phyloP scores from a whole-genome alignment of 345 rosid genomes.

The Pseudoturritis turrita region DNA sequence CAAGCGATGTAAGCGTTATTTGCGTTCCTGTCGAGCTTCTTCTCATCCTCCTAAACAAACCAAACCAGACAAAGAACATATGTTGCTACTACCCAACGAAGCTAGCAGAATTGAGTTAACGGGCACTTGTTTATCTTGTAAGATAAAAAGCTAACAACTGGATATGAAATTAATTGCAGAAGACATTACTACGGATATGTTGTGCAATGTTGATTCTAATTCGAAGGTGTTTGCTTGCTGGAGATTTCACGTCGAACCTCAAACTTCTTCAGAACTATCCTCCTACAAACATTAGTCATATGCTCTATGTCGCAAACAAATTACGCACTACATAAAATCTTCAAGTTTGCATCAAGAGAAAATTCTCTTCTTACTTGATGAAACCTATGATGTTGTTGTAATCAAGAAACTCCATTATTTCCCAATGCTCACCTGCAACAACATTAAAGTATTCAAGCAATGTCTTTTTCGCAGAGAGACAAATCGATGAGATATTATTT shows the following conservation, averaged over 20 bases:
- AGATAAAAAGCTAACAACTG: neutral
- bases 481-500: neutral
- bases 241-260: too few species aligned
- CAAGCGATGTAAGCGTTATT: slow-evolving; percentile 58
- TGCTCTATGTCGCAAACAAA: slow-evolving; percentile 33
- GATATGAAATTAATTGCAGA: slow-evolving; percentile 1
- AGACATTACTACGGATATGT: slow-evolving; percentile 25
- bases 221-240: too few species aligned
- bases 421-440: slow-evolving; percentile 75
- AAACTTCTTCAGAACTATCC: too few species aligned
- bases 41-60: slow-evolving; percentile 69
- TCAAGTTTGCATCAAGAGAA: neutral
- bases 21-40: slow-evolving; percentile 51
- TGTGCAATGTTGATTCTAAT: too few species aligned
- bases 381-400: slow-evolving; percentile 66
- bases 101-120: neutral
- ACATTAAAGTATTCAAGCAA: too few species aligned
- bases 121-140: neutral
- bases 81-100: too few species aligned
- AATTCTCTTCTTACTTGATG: slow-evolving; percentile 49
- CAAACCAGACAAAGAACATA: neutral
- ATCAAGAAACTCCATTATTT: slow-evolving; percentile 80
- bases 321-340: slow-evolving; percentile 15
- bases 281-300: slow-evolving; percentile 60
- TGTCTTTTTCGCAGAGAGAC: neutral